A percentile compares a stretch with the other conserved stretches of the same genome.
Evolutionary conservation across 169 alveolate genomes (phyloP).

Genomic region (Plasmodium knowlesi): DNA sequence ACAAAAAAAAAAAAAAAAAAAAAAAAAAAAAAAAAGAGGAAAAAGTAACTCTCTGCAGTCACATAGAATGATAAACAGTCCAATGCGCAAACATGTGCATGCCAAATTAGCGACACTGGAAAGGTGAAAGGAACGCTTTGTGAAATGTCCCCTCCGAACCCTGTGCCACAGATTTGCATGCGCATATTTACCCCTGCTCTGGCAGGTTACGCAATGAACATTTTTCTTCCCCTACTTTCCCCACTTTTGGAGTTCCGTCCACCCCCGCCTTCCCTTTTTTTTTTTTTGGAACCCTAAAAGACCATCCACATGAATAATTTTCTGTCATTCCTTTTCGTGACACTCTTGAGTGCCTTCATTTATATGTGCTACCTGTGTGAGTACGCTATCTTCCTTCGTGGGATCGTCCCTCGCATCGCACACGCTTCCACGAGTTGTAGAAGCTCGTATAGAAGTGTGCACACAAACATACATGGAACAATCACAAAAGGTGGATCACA

Average conservation of each 20-base stretch:
- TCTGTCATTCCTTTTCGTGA: constrained; percentile 32
- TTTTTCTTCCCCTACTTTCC: neutral
- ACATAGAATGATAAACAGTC: neutral
- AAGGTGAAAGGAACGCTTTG: neutral
- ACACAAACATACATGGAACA: neutral
- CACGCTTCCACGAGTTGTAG: neutral
- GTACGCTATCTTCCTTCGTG: neutral
- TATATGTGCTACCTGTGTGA: constrained; percentile 54
- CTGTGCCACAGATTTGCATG: neutral
- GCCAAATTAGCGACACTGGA: neutral
- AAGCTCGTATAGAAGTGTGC: neutral
- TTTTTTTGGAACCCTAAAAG: neutral
- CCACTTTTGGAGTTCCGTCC: neutral
- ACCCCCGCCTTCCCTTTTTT: neutral
- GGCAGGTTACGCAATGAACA: neutral
- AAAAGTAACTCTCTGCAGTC: neutral
- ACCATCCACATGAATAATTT: constrained; percentile 54
- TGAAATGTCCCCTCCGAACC: neutral
- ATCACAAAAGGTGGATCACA: neutral
- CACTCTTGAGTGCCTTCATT: constrained; percentile 38
- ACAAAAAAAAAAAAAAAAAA: neutral
- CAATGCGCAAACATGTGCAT: neutral
- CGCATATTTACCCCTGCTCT: neutral
- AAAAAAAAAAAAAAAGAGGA: neutral
- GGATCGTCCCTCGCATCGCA: neutral